These are phyloP conservation scores for Suillus cothurnatus DNA, from an alignment of 768 basidiomycete species.

Conservation along the genomic window DNA sequence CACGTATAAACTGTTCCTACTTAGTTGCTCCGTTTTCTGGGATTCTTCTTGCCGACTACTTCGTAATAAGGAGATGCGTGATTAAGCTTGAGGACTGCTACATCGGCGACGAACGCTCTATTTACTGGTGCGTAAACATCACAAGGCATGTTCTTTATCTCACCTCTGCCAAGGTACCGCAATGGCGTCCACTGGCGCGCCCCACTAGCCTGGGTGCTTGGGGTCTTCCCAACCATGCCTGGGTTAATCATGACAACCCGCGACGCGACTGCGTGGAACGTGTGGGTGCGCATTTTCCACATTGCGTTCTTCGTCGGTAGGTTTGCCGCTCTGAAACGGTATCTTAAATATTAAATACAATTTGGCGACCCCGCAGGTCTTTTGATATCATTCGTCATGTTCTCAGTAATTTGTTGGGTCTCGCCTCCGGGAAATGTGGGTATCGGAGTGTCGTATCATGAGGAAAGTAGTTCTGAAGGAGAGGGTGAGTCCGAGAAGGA, in stretches of 20 bases:
- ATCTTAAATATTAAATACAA: background rate
- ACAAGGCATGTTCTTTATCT: background rate
- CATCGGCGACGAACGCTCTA: constrained; percentile 11
- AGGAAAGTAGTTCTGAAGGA: background rate
- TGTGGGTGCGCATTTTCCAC: constrained; percentile 20
- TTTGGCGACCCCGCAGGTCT: background rate
- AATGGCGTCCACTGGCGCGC: constrained; percentile 15
- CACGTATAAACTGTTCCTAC: background rate
- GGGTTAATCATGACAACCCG: constrained; percentile 21
- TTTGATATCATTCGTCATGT: background rate
- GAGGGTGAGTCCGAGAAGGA: background rate
- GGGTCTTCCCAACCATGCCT: constrained; percentile 18
- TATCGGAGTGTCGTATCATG: background rate
- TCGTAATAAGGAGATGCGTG: constrained; percentile 8
- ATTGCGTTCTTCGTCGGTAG: constrained; percentile 21
- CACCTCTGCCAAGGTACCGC: constrained; percentile 11
- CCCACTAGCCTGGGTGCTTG: constrained; percentile 15
- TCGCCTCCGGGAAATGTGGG: background rate
- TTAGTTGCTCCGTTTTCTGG: constrained; percentile 14
- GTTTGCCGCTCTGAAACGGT: background rate
- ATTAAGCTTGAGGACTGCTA: constrained; percentile 14
- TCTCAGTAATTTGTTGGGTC: constrained; percentile 1
- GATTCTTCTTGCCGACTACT: constrained; percentile 17
- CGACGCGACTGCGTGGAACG: constrained; percentile 16
- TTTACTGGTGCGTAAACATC: constrained; percentile 13